A percentile compares a stretch with the other conserved stretches of the same genome.
These are phyloP conservation scores for Lactifluus echinatus DNA, from an alignment of 768 basidiomycete genomes.

Conservation along the genomic window DNA sequence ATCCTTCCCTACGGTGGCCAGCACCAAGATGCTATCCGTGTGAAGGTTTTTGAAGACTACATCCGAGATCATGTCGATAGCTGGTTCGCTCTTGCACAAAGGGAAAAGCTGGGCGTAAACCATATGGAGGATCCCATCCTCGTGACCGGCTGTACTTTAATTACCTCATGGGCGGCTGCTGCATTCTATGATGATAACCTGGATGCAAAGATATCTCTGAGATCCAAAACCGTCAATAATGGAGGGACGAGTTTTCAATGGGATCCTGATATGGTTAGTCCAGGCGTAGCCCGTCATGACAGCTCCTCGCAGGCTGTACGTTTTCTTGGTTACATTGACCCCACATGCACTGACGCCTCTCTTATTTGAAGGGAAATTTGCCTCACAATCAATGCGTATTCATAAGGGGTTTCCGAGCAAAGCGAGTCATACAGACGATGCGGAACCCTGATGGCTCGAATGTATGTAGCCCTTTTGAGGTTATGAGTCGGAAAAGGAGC, in stretches of 20 bases:
- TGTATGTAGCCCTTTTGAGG: not conserved
- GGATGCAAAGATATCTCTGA: not conserved
- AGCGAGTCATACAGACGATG: not conserved
- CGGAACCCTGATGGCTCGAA: not conserved
- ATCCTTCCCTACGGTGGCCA: not conserved
- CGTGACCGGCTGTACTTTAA: not conserved
- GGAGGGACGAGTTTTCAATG: not conserved
- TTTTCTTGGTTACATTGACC: not conserved
- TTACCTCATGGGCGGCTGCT: not conserved
- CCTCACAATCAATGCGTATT: conserved; percentile 8
- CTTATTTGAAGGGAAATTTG: too few species aligned
- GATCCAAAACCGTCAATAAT: not conserved
- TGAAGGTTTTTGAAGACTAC: not conserved
- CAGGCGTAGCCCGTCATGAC: not conserved
- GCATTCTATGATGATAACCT: not conserved
- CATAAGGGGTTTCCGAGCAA: conserved; percentile 10
- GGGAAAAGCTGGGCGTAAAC: not conserved
- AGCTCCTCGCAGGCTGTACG: not conserved
- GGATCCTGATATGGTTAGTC: not conserved
- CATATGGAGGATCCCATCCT: conserved; percentile 1
- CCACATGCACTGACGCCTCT: not conserved
- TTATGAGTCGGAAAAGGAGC: not conserved
- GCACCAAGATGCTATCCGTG: not conserved
- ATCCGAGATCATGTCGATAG: not conserved
- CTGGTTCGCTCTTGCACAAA: not conserved